A percentile compares a stretch with the other conserved stretches of the same genome.
These are phyloP conservation scores for Diophrys sp. DNA, from an alignment of 73 alveolate genomes.

Conservation along the genomic window DNA sequence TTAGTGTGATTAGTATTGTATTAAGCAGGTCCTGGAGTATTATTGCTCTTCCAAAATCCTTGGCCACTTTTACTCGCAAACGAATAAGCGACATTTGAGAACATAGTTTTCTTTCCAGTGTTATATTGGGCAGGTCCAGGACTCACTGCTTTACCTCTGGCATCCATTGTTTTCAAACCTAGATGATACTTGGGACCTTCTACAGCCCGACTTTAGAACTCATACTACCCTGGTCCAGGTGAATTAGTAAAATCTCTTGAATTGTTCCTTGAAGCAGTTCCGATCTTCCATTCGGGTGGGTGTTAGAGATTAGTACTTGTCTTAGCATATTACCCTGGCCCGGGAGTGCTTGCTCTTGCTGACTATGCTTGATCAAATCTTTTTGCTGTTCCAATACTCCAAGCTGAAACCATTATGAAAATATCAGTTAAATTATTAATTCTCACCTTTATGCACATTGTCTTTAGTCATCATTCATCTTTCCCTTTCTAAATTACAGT, in stretches of 20 bases:
- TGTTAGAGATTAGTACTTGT: neutral
- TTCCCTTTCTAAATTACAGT: too few species aligned
- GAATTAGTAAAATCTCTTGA: neutral
- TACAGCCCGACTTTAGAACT: neutral
- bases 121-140: conserved; percentile 19
- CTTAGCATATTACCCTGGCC: conserved; percentile 11
- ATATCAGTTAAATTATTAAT: neutral
- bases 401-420: conserved; percentile 15
- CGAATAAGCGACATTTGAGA: neutral
- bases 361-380: neutral
- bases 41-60: neutral
- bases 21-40: conserved; percentile 49
- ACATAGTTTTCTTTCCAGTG: neutral
- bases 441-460: too few species aligned
- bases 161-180: neutral
- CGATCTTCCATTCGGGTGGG: conserved; percentile 13
- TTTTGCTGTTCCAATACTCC: conserved; percentile 11
- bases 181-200: neutral
- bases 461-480: too few species aligned
- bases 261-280: conserved; percentile 11
- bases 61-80: neutral
- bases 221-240: neutral
- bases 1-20: conserved; percentile 4
- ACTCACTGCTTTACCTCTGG: neutral
- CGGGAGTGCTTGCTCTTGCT: conserved; percentile 3